Evolutionary conservation across 1,139 yeast genomes (phyloP).

Genomic region (Yamadazyma taylorii): DNA sequence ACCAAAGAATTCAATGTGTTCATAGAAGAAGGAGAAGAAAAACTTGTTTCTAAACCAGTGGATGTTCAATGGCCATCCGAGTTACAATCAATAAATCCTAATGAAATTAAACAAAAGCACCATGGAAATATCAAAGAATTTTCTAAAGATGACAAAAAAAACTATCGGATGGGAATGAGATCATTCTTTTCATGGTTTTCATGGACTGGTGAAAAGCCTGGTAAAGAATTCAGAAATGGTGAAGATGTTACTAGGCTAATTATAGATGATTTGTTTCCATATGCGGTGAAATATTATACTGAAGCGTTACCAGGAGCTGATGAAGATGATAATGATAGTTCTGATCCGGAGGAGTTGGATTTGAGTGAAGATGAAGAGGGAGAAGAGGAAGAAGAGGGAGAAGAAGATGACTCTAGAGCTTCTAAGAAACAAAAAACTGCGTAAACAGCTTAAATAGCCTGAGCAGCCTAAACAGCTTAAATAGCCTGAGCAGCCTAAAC

Average conservation of each 20-base stretch:
- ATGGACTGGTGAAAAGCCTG: conserved; percentile 75
- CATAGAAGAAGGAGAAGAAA: conserved; percentile 52
- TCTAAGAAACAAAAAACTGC: conserved; percentile 5
- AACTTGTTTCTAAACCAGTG: conserved; percentile 49
- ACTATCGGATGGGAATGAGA: conserved; percentile 68
- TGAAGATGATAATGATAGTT: conserved; percentile 50
- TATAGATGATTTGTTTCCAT: conserved; percentile 67
- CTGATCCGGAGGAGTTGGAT: conserved; percentile 56
- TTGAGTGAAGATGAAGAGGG: conserved; percentile 45
- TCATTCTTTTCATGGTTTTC: conserved; percentile 72
- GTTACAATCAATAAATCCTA: conserved; percentile 54
- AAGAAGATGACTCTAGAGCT: conserved; percentile 1
- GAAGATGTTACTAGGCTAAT: conserved; percentile 66
- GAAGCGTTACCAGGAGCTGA: conserved; percentile 64
- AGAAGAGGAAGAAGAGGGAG: conserved; percentile 6
- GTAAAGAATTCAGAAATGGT: conserved; percentile 71
- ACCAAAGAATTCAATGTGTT: conserved; percentile 50
- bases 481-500: too few relatives aligned
- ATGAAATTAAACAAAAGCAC: conserved; percentile 31
- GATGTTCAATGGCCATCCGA: conserved; percentile 61
- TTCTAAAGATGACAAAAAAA: conserved; percentile 53
- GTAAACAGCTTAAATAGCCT: too few relatives aligned
- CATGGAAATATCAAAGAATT: conserved; percentile 28
- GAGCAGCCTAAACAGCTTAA: too few relatives aligned
- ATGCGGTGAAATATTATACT: conserved; percentile 70